Base-by-base conservation (phyloP, 2,329 filamentous ascomycete species). In the Elsinoe batatas region DNA sequence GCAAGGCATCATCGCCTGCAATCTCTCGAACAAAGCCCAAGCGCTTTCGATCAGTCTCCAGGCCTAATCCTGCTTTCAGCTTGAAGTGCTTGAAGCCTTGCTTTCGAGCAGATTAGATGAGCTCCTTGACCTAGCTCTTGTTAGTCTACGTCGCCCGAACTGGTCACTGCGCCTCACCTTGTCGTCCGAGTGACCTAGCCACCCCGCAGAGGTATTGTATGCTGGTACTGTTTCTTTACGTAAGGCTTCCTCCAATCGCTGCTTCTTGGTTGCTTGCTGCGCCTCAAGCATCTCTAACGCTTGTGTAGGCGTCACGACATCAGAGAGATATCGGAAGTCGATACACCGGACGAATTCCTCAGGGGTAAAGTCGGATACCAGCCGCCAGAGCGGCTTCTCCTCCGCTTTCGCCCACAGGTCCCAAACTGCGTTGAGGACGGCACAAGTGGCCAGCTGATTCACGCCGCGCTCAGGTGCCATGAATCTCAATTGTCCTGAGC, bases 401-500 rank as follows among this genome's bases (percentile, higher is more conserved):
- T 93, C 79, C 1, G 79, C 79, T 75, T 94, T 95, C 56, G 88
- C 89, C 90, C 90, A 95, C 15, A 95, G 80, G 70, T 95, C 90
- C 90, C 90, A 95, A 64, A 95, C 77, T 12, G 89, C 90, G 69
- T 95, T 95, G 54, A 94, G 87, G 13, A 95, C 85, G 40, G 89
- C 87, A 33, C 88, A 89, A 10, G 95, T 82, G 1, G 90, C 90
- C 6, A 95, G 85, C 71, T 95, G 90, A 63, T 93, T 94, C 40
- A 95, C 90, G 58, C 90, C 89, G 73, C 95, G 95, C 66, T 95
- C 90, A 0, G 90, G 90, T 0, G 90, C 90, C 66, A 95, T 93
- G 90, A 90, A 95, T 57, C 90, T 86, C 56, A 95, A 78, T 71
- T 95, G 90, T 77, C 95, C 90, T 60, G 85, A 86, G 64, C 94